A percentile compares a stretch with the other conserved stretches of the same genome.
Evolutionary conservation across 257 asterid genomes (phyloP).

Genomic region (Scutellaria minor): DNA sequence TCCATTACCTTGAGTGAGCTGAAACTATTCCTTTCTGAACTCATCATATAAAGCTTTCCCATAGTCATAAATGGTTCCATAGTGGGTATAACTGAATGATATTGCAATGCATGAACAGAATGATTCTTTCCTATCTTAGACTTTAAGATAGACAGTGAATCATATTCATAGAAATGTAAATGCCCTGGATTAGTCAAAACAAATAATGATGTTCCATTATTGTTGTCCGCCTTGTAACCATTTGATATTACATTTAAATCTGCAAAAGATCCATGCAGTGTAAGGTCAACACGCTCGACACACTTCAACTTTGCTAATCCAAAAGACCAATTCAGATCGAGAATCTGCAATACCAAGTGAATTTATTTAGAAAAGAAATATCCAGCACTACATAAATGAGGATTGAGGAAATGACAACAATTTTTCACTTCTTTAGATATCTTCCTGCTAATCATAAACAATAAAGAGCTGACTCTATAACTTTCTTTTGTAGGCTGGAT

Average conservation of each 20-base stretch:
- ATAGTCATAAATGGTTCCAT: constrained; percentile 79
- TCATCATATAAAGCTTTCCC: constrained; percentile 57
- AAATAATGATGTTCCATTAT: constrained; percentile 58
- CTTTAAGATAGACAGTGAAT: constrained; percentile 64
- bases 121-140: constrained; percentile 64
- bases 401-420: not conserved
- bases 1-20: constrained; percentile 62
- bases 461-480: not conserved
- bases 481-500: not conserved
- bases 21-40: constrained; percentile 44
- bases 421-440: constrained; percentile 4
- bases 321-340: constrained; percentile 94
- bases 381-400: constrained; percentile 24
- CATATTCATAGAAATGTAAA: constrained; percentile 68
- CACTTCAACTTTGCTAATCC: constrained; percentile 83
- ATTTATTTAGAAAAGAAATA: constrained; percentile 33
- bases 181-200: constrained; percentile 91
- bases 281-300: constrained; percentile 80
- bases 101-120: constrained; percentile 51
- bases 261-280: constrained; percentile 86
- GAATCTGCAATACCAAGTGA: constrained; percentile 65
- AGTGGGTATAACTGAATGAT: constrained; percentile 75
- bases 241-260: constrained; percentile 63
- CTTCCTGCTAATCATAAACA: constrained; percentile 8
- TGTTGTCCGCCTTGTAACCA: constrained; percentile 51